Base-by-base conservation (phyloP, 805 yeast genomes). In the Candida sakaeoensis region DNA sequence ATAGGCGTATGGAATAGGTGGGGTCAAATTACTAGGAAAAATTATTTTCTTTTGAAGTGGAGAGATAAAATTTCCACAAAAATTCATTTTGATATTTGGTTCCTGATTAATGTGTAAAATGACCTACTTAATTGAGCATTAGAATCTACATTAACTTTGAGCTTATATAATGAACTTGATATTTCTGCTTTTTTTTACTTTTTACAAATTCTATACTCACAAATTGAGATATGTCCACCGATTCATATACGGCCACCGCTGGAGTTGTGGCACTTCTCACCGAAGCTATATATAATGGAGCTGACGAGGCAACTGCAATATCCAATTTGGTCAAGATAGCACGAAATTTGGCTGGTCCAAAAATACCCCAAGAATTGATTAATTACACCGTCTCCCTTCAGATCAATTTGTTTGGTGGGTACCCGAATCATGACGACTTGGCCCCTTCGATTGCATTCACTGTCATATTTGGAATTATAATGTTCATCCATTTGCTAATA, bases 401-500 rank as follows among this genome's bases (percentile, higher is more conserved):
- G 52, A 69, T 64, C 39, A 61, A 77, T 6, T 55, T 80, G 30
- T 82, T 81, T 60, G 90, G 90, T 8, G 76, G 76, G 6, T 84
- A 81, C 51, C 86, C 88, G 2, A 50, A 51, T 18, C 33, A 33
- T 16, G 55, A 48, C 8, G 90, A 83, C 53, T 51, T 65, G 8
- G 87, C 78, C 1, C 88, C 88, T 3, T 64, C 74, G 34, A 73
- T 74, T 2, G 58, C 81, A 0, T 81, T 82, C 46, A 52, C 72
- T 1, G 82, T 73, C 0, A 55, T 74, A 2, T 83, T 79, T 46
- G 55, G 64, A 9, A 41, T 81, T 1, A 44, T 82, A 25, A 53
- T 63, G 27, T 12, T 76, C 2, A 68, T 68, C 0, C 81, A 80
- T 49, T 40, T 68, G 6, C 48, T 41, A 15, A 58, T 82, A n/a